Conservation (phyloP, 345 rosid genomes). For the Psidium guajava region DNA sequence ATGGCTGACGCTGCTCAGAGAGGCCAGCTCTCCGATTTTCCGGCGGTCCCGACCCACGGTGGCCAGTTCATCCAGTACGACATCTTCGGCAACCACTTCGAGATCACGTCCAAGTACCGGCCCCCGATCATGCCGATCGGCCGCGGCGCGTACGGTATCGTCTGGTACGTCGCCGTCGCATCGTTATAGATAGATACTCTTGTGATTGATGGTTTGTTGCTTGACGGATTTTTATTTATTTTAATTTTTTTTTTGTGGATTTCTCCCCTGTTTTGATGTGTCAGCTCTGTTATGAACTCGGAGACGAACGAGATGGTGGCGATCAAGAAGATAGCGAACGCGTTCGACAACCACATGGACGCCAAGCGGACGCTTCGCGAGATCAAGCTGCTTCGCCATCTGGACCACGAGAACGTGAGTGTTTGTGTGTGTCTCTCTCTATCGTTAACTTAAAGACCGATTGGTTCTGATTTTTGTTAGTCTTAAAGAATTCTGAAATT, state of each 20-base stretch:
- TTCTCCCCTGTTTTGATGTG: neutral
- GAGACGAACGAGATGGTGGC: constrained; percentile 96
- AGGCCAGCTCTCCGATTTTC: constrained; percentile 54
- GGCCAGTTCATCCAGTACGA: constrained; percentile 60
- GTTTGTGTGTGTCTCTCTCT: neutral
- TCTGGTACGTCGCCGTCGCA: constrained; percentile 44
- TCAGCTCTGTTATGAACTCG: constrained; percentile 80
- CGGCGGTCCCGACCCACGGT: constrained; percentile 59
- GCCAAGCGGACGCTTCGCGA: constrained; percentile 98
- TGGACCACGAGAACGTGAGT: constrained; percentile 93
- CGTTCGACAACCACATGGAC: constrained; percentile 93
- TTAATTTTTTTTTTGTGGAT: neutral
- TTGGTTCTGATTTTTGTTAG: neutral
- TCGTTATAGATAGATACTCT: neutral
- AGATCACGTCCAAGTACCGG: constrained; percentile 76
- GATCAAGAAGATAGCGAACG: constrained; percentile 90
- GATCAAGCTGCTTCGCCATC: constrained; percentile 88
- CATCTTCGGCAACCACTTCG: constrained; percentile 76
- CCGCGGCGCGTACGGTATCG: constrained; percentile 96
- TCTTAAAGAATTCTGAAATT: neutral
- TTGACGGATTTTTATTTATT: neutral
- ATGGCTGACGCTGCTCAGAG: constrained; percentile 26
- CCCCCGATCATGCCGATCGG: constrained; percentile 95
- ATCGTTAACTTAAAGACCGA: neutral
- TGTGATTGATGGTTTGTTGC: neutral